Evolutionary conservation across 2,329 filamentous ascomycete species (phyloP), one percentile per base, ranked within the genome.

Genomic region (Colletotrichum godetiae): DNA sequence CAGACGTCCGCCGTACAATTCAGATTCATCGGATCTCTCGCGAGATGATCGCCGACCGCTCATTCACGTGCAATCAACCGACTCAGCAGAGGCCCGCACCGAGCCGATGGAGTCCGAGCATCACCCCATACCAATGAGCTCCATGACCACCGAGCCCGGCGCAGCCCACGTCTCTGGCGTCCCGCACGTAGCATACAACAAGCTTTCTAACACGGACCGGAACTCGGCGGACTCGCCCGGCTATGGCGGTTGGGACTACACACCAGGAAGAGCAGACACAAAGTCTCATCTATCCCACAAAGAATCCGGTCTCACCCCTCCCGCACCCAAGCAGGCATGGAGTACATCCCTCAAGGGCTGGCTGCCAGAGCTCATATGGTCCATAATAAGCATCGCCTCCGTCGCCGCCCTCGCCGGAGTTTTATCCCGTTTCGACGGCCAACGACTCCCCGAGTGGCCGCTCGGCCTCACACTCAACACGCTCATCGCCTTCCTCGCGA

Each of bases 391-490:
- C 33, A 29, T 57, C 31, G 49, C 49, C 52, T 65, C 62, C 12
- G 62, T 65, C n/a, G 62, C 52, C 15, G 62, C 62, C 5, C 62
- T 65, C 19, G 62, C 52, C 22, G 33, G 31, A 2, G 33, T 65
- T 4, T 13, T 65, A 15, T 56, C 49, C 13, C 62, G 33, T 2
- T 65, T 65, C 33, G 62, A 62, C 13, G 24, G 27, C 12, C 59
- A 49, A n/a, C 59, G 37, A 5, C 37, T 62, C 15, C 59, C 59
- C 4, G 37, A 49, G 5, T 75, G 77, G 75, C 75, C 74, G 10
- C 35, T 78, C 12, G 76, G 77, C 5, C 57, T 80, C 56, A 80
- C 78, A 1, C 76, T 80, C 52, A 80, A 80, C 68, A 80, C 79
- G 0, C 61, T 79, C 3, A 62, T 80, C 10, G 77, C 78, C 7